These are phyloP conservation scores for Lachnellula arida DNA, from an alignment of 2,329 filamentous ascomycete genomes.

Conservation along the genomic window DNA sequence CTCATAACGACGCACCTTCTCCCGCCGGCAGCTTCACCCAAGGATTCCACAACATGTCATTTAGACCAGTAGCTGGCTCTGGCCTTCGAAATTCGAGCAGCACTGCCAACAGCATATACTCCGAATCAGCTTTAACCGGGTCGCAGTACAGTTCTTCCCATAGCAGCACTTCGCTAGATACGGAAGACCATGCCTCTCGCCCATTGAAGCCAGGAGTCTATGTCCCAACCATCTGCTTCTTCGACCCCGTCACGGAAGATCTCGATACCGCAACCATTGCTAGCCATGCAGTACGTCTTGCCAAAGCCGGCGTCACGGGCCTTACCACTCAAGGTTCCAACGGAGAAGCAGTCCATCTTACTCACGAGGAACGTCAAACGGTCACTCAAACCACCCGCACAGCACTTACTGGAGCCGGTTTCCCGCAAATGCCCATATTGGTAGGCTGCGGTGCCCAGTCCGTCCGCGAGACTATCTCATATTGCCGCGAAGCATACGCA, in stretches of 20 bases:
- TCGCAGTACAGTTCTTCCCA: constrained; percentile 38
- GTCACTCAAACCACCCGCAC: constrained; percentile 56
- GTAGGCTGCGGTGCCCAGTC: constrained; percentile 64
- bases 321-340: constrained; percentile 63
- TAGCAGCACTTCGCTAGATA: constrained; percentile 35
- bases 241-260: constrained; percentile 59
- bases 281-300: constrained; percentile 49
- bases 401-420: constrained; percentile 55
- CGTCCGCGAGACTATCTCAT: constrained; percentile 58
- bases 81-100: constrained; percentile 21
- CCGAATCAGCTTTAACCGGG: constrained; percentile 31
- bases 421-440: constrained; percentile 54
- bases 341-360: constrained; percentile 63
- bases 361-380: constrained; percentile 54
- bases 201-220: constrained; percentile 55
- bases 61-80: constrained; percentile 20
- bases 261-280: constrained; percentile 55
- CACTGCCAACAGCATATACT: constrained; percentile 30
- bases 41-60: constrained; percentile 38
- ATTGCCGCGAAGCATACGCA: constrained; percentile 57
- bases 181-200: constrained; percentile 33
- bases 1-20: constrained; percentile 45
- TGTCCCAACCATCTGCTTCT: constrained; percentile 72
- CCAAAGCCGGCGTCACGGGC: constrained; percentile 54
- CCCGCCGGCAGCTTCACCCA: constrained; percentile 42